Base-by-base conservation (phyloP, 2,329 filamentous ascomycete species). In the Mycosphaerella sp. region DNA sequence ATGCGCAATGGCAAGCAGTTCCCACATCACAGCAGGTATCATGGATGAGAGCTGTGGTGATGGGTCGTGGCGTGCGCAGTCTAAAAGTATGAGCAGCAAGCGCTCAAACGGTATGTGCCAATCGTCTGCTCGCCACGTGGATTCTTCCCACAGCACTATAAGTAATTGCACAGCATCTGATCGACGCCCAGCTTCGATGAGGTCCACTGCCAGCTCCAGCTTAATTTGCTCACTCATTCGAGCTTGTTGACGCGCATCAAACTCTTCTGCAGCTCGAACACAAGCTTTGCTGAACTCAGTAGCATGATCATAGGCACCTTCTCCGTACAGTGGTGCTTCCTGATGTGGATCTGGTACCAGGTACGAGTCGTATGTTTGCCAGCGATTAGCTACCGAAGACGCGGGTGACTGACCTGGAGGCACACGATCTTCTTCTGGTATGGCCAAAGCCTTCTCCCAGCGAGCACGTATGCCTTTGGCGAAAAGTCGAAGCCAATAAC, bases 401-500 rank as follows among this genome's bases (percentile, higher is more conserved):
- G 78, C 75, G 18, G 79, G 75, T 16, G 75, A 78, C 63, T 79
- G 75, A 8, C 72, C 75, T 8, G 79, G 78, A 8, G 77, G 68
- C 18, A 71, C 70, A 17, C 79, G 72, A 62, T 84, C 80, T 64
- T 84, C 80, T 42, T 76, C 73, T 16, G 80, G 78, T 39, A 83
- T 80, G 18, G 78, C 71, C 43, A 75, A 63, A 4, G 80, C 79
- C 41, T 77, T 69, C 12, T 67, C 59, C 54, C 76, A 75, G 17
- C 81, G 74, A 41, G 66, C 62, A 58, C 73, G 70, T 7, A 77
- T 71, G 59, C 79, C 74, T 44, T 74, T 75, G 10, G 75, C 75
- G 6, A 79, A 73, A 14, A 78, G 68, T 52, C 75, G 71, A 41
- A 79, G 66, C 80, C 80, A 84, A 64, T 84, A 84, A 1, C 80